Conservation (phyloP, 2,329 filamentous ascomycete genomes). For the Aspergillus oerlinghausenensis region DNA sequence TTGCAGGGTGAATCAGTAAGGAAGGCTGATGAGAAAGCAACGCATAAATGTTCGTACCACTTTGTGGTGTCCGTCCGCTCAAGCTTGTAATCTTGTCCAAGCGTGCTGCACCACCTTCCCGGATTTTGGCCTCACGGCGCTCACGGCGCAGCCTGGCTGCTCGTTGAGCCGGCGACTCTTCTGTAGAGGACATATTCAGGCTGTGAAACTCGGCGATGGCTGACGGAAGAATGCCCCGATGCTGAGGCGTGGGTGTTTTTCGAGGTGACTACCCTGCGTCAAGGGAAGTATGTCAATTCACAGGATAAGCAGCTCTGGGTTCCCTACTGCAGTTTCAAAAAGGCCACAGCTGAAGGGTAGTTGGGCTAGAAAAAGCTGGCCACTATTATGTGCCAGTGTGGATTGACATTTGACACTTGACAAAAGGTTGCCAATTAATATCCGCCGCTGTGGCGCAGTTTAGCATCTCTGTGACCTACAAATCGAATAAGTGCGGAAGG, state of each 20-base stretch:
- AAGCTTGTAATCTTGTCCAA: constrained; percentile 59
- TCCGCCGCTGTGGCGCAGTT: background rate
- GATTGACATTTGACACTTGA: background rate
- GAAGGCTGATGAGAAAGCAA: background rate
- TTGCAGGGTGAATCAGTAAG: constrained; percentile 8
- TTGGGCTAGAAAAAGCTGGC: background rate
- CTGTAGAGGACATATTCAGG: constrained; percentile 30
- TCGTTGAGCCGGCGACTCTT: constrained; percentile 45
- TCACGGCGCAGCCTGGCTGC: constrained; percentile 59
- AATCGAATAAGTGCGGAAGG: background rate
- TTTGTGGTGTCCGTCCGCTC: constrained; percentile 48
- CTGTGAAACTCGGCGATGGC: background rate
- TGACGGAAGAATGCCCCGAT: constrained; percentile 1
- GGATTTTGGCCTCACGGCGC: constrained; percentile 60
- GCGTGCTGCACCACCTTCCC: constrained; percentile 53
- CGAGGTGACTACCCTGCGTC: background rate
- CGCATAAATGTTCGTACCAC: constrained; percentile 21
- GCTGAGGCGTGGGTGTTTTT: background rate
- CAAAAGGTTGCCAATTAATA: background rate
- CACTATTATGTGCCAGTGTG: background rate
- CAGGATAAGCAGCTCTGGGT: background rate
- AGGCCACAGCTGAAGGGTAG: background rate
- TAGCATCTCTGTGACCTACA: background rate
- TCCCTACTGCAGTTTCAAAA: background rate
- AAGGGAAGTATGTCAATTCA: background rate